A percentile compares a stretch with the other conserved stretches of the same genome.
Evolutionary conservation across 257 asterid genomes (phyloP).

Genomic region (Penstemon eatonii): DNA sequence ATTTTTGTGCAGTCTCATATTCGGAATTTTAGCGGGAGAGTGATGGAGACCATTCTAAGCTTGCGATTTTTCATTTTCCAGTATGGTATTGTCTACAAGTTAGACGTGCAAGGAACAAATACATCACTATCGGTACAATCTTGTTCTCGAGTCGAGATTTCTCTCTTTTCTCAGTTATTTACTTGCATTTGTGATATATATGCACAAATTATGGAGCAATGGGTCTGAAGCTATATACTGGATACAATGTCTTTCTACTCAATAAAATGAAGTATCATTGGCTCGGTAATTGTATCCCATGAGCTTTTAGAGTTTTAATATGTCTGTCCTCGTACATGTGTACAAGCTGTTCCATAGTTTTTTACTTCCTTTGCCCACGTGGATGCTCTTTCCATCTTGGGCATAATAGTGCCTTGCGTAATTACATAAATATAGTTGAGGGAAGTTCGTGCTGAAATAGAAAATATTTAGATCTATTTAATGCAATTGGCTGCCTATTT

Average conservation of each 20-base stretch:
- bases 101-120: slow-evolving; percentile 59
- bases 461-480: not conserved
- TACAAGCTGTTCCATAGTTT: not conserved
- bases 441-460: not conserved
- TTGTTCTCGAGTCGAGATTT: slow-evolving; percentile 20
- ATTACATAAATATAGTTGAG: not conserved
- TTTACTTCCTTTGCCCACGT: not conserved
- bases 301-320: not conserved
- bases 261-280: not conserved
- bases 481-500: not conserved
- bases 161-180: slow-evolving; percentile 11
- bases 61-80: slow-evolving; percentile 92
- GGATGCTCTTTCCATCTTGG: not conserved
- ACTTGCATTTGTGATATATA: not conserved
- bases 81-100: slow-evolving; percentile 86
- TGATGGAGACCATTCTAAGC: slow-evolving; percentile 89
- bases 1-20: slow-evolving; percentile 80
- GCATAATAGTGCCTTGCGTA: not conserved
- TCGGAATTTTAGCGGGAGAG: slow-evolving; percentile 82
- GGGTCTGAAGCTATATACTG: not conserved
- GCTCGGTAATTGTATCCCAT: too few relatives aligned
- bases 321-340: not conserved
- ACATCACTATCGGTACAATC: slow-evolving; percentile 76
- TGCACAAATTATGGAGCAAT: not conserved
- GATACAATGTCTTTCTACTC: not conserved